These are phyloP conservation scores for Neurospora sp. DNA, from an alignment of 495 filamentous ascomycete genomes.

Conservation along the genomic window DNA sequence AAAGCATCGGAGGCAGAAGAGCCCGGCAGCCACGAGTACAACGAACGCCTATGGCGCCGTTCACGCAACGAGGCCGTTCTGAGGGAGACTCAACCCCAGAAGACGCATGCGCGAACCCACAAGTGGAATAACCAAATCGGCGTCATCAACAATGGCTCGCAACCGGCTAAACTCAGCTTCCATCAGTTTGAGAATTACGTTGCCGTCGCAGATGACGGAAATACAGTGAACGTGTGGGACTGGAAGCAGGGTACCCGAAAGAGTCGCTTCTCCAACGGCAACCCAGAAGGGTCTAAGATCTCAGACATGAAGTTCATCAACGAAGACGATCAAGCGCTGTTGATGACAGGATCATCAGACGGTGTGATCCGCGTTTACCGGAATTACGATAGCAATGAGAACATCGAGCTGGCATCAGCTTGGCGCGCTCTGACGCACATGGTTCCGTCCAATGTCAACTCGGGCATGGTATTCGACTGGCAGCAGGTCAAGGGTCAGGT, in stretches of 20 bases:
- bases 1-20: constrained; percentile 91
- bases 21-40: constrained; percentile 94
- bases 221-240: constrained; percentile 88
- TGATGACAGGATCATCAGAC: constrained; percentile 92
- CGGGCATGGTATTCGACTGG: constrained; percentile 95
- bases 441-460: constrained; percentile 83
- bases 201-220: constrained; percentile 84
- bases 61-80: constrained; percentile 90
- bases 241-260: constrained; percentile 66
- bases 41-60: constrained; percentile 84
- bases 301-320: constrained; percentile 96
- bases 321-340: constrained; percentile 88
- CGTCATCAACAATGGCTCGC: constrained; percentile 75
- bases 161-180: constrained; percentile 86
- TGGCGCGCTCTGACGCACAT: constrained; percentile 91
- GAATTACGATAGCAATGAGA: constrained; percentile 64
- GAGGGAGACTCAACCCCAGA: constrained; percentile 82
- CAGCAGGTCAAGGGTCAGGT: constrained; percentile 93
- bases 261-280: constrained; percentile 85
- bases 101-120: constrained; percentile 70
- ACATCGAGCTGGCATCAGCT: constrained; percentile 76
- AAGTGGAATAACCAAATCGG: constrained; percentile 71
- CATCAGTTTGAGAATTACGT: constrained; percentile 97
- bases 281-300: constrained; percentile 81
- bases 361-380: constrained; percentile 90